phyloP scores from a whole-genome alignment of 2,329 filamentous ascomycete genomes.

The Fusarium pilosicola region DNA sequence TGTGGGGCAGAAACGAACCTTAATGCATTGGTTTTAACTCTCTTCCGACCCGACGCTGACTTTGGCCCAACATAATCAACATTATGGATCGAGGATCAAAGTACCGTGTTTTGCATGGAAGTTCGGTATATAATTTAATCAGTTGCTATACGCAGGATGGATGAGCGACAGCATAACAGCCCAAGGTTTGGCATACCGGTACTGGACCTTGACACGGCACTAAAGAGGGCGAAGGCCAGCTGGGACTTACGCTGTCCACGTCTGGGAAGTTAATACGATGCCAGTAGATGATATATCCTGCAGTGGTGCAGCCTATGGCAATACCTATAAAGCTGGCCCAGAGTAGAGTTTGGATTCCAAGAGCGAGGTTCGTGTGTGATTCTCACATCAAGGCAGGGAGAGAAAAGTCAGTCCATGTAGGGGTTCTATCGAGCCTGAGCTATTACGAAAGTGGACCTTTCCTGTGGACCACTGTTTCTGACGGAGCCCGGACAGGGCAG shows the following conservation, averaged over 20 bases:
- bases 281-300: not conserved
- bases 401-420: not conserved
- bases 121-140: not conserved
- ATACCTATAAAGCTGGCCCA: not conserved
- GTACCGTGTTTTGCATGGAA: not conserved
- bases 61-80: not conserved
- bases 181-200: not conserved
- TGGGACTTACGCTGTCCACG: not conserved
- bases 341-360: not conserved
- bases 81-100: not conserved
- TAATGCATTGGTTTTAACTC: not conserved
- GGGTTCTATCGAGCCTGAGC: not conserved
- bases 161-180: not conserved
- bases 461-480: not conserved
- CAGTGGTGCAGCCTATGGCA: not conserved
- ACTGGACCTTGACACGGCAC: not conserved
- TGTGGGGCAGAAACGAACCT: constrained; percentile 17
- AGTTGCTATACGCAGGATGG: not conserved
- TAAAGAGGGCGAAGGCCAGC: not conserved
- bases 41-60: not conserved
- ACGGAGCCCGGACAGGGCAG: not conserved
- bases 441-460: constrained; percentile 17
- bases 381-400: not conserved
- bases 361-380: not conserved
- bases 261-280: not conserved